A percentile compares a stretch with the other conserved stretches of the same genome.
Conservation (phyloP, 108 stramenopile genomes). For the Skeletonema marinoi region DNA sequence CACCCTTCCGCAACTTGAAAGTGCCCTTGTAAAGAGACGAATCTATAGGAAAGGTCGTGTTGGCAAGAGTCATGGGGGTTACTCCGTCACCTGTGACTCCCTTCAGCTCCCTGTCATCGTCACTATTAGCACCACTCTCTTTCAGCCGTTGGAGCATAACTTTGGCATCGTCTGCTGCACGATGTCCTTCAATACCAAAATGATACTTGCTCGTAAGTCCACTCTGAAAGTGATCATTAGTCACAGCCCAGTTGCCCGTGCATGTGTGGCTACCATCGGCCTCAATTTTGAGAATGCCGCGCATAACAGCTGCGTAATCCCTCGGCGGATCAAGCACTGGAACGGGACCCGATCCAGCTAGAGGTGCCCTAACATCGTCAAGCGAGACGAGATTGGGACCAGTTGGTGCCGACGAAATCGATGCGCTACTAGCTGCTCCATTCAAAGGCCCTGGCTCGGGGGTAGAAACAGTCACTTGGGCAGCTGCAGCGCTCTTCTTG, state of each 20-base stretch:
- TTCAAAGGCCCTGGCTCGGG: slow-evolving; percentile 59
- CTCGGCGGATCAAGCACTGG: slow-evolving; percentile 28
- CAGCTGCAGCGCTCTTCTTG: neutral
- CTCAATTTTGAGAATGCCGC: slow-evolving; percentile 76
- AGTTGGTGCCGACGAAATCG: slow-evolving; percentile 15
- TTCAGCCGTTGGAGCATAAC: slow-evolving; percentile 31
- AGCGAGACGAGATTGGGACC: slow-evolving; percentile 54
- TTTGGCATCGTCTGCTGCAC: slow-evolving; percentile 38
- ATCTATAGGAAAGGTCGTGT: slow-evolving; percentile 69
- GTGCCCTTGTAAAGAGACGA: slow-evolving; percentile 80
- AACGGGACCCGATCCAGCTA: slow-evolving; percentile 26
- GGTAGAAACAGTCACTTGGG: slow-evolving; percentile 35
- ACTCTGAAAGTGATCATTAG: slow-evolving; percentile 68
- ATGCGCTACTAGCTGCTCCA: slow-evolving; percentile 20
- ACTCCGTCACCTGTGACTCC: slow-evolving; percentile 9
- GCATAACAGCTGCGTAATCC: slow-evolving; percentile 74
- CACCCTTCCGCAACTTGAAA: slow-evolving; percentile 71
- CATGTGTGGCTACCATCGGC: slow-evolving; percentile 77
- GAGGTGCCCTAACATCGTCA: slow-evolving; percentile 64
- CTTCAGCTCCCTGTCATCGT: slow-evolving; percentile 30
- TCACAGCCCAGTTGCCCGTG: slow-evolving; percentile 81
- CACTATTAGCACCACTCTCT: slow-evolving; percentile 15
- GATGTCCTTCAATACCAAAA: slow-evolving; percentile 74
- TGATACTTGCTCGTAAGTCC: slow-evolving; percentile 69
- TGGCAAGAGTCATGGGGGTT: slow-evolving; percentile 26